Evolutionary conservation across 1,284 basidiomycete species (phyloP).

Genomic region (Cerrena zonata): DNA sequence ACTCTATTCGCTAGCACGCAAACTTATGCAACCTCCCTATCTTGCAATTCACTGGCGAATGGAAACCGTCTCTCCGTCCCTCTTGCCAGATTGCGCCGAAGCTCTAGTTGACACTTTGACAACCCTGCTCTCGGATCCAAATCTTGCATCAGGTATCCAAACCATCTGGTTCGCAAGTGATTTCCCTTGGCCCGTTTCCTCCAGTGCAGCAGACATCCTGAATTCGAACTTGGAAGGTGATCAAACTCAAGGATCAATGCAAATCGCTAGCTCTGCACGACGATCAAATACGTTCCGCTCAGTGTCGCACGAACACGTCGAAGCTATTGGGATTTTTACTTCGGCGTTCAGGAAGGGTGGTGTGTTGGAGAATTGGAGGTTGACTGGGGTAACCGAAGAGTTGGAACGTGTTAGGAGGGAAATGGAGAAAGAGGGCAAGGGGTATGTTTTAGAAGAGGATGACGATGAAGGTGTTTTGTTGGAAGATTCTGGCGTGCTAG

Average conservation of each 20-base stretch:
- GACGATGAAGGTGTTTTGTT: constrained; percentile 28
- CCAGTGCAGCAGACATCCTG: not conserved
- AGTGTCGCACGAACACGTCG: constrained; percentile 31
- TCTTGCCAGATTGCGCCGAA: constrained; percentile 39
- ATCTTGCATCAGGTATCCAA: constrained; percentile 23
- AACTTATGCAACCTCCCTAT: constrained; percentile 35
- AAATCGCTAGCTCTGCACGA: constrained; percentile 5
- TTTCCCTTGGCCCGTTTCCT: constrained; percentile 30
- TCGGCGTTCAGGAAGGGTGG: constrained; percentile 37
- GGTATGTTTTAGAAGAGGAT: constrained; percentile 16
- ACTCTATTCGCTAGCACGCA: constrained; percentile 34
- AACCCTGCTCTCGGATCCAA: constrained; percentile 28
- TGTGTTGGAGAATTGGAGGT: constrained; percentile 32
- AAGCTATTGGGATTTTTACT: constrained; percentile 36
- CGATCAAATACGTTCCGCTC: constrained; percentile 38
- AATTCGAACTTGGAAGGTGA: not conserved
- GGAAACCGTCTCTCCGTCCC: constrained; percentile 36
- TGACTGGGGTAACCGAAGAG: constrained; percentile 35
- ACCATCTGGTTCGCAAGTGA: constrained; percentile 47
- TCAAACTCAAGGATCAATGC: not conserved
- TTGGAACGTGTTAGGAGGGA: constrained; percentile 13
- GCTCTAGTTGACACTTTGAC: constrained; percentile 38
- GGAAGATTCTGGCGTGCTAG: constrained; percentile 39
- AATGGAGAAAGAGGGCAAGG: constrained; percentile 7
- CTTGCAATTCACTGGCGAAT: constrained; percentile 47